Conservation (phyloP, 495 filamentous ascomycete species). For the Podospora fimiseda region DNA sequence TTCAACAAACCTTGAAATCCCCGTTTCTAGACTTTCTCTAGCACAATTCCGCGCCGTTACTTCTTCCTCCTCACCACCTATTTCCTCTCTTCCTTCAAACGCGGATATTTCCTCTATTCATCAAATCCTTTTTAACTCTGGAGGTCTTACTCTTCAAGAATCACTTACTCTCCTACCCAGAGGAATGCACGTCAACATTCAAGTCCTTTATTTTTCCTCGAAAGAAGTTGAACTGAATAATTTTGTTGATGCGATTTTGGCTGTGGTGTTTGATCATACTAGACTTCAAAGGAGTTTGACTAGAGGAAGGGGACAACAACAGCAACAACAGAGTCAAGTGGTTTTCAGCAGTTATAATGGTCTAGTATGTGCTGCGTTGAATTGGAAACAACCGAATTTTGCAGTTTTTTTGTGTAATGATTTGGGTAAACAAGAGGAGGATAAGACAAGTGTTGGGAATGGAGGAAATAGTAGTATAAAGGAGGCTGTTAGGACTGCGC, state of each 20-base stretch:
- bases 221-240: conserved; percentile 78
- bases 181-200: conserved; percentile 76
- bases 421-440: conserved; percentile 53
- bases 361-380: conserved; percentile 82
- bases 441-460: too few species aligned
- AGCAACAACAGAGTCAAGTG: conserved; percentile 67
- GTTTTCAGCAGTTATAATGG: conserved; percentile 90
- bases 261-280: conserved; percentile 86
- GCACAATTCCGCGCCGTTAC: conserved; percentile 67
- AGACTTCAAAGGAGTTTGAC: conserved; percentile 54
- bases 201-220: conserved; percentile 73
- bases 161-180: conserved; percentile 67
- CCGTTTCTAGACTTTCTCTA: conserved; percentile 67
- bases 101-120: conserved; percentile 63
- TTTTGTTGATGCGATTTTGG: conserved; percentile 76
- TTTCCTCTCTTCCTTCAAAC: conserved; percentile 37
- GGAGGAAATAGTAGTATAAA: too few species aligned
- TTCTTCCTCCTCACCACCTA: conserved; percentile 12
- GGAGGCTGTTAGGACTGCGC: conserved; percentile 86
- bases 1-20: conserved; percentile 75
- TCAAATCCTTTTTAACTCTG: conserved; percentile 56
- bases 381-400: conserved; percentile 99
- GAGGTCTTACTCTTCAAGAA: conserved; percentile 67
- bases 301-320: conserved; percentile 11
- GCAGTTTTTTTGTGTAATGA: conserved; percentile 94